These are phyloP conservation scores for Eucalyptus coolabah DNA, from an alignment of 345 rosid genomes.

Conservation along the genomic window DNA sequence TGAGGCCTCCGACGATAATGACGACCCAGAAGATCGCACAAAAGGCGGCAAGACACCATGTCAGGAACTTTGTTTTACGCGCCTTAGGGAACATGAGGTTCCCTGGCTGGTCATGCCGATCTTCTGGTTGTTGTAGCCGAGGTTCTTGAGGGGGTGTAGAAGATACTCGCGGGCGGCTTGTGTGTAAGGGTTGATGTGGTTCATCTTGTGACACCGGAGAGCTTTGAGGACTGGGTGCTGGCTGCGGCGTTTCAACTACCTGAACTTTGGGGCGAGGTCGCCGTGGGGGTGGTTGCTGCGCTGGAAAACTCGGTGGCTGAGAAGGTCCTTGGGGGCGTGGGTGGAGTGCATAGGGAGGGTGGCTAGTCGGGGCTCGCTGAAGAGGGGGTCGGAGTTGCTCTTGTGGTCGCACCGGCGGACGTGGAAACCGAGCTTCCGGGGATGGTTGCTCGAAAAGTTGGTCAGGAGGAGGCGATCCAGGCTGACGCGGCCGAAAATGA, in stretches of 20 bases:
- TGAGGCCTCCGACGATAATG: constrained; percentile 47
- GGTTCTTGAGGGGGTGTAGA: not conserved
- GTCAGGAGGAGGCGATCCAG: not conserved
- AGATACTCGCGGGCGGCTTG: fast-evolving
- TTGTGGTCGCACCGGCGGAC: fast-evolving
- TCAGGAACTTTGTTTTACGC: constrained; percentile 14
- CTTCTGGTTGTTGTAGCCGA: not conserved
- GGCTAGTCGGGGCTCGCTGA: fast-evolving
- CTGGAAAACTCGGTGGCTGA: no score
- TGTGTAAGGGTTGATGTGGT: not conserved
- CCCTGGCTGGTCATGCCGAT: not conserved
- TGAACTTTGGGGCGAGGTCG: not conserved
- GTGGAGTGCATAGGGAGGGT: not conserved
- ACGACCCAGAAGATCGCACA: constrained; percentile 51
- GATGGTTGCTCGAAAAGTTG: not conserved
- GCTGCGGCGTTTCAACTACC: not conserved
- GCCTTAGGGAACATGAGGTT: not conserved
- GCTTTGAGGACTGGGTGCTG: not conserved
- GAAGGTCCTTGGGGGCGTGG: not conserved
- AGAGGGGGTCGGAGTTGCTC: not conserved
- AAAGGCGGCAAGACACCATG: constrained; percentile 36
- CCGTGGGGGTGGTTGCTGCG: not conserved
- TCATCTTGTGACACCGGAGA: not conserved
- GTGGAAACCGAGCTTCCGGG: not conserved
- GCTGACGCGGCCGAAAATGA: not conserved